These are phyloP conservation scores for Stygiomarasmius scandens DNA, from an alignment of 1,284 basidiomycete species.

Conservation along the genomic window DNA sequence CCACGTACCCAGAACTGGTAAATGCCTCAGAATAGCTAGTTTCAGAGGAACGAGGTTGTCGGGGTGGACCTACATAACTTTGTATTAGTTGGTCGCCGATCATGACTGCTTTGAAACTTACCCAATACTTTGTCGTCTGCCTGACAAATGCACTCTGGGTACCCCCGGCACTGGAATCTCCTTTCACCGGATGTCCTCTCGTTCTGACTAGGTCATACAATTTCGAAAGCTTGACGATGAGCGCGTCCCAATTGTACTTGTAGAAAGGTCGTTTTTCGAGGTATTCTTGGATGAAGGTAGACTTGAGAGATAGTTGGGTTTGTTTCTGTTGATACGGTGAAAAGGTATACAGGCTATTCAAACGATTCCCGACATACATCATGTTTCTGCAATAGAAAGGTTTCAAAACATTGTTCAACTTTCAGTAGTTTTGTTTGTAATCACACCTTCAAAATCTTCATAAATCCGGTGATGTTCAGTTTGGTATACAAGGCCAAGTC, in stretches of 20 bases:
- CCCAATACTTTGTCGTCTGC: constrained; percentile 99
- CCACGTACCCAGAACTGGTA: constrained; percentile 82
- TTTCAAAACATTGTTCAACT: too few species aligned
- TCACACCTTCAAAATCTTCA: constrained; percentile 93
- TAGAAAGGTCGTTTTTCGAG: constrained; percentile 96
- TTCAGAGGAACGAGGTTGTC: constrained; percentile 97
- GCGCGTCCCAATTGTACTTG: constrained; percentile 89
- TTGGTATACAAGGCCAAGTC: constrained; percentile 96
- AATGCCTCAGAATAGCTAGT: constrained; percentile 89
- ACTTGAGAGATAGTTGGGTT: constrained; percentile 66
- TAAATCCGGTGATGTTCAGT: constrained; percentile 96
- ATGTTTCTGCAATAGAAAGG: constrained; percentile 63
- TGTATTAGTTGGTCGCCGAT: background rate
- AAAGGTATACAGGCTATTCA: background rate
- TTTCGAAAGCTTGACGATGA: constrained; percentile 96
- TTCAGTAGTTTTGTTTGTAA: too few species aligned
- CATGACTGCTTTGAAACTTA: constrained; percentile 34
- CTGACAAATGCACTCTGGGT: constrained; percentile 96
- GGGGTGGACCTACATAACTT: constrained; percentile 70
- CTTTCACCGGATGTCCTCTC: constrained; percentile 90
- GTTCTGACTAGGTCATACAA: constrained; percentile 96
- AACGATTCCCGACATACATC: constrained; percentile 51
- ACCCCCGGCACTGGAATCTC: constrained; percentile 93
- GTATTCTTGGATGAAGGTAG: constrained; percentile 85
- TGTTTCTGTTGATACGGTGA: constrained; percentile 63